Conservation (phyloP, 352 stramenopile genomes). For the Phytophthora melonis region DNA sequence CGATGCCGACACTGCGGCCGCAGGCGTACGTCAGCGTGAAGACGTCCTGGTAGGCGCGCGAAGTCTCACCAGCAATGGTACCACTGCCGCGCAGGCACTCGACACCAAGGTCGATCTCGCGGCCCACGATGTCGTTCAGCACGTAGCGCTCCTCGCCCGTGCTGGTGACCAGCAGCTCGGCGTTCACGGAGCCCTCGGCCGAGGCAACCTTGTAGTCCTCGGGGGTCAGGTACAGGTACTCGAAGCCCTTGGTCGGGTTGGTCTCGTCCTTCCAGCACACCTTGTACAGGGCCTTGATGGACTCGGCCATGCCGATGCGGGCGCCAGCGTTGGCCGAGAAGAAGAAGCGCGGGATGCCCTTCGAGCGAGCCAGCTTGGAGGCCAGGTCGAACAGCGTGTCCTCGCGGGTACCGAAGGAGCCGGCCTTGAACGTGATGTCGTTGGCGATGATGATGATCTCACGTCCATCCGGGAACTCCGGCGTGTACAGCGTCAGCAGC, state of each 20-base stretch:
- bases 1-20: slow-evolving; percentile 99
- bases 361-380: slow-evolving; percentile 94
- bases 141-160: slow-evolving; percentile 92
- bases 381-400: slow-evolving; percentile 99
- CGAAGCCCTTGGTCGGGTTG: slow-evolving; percentile 98
- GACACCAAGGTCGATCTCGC: slow-evolving; percentile 98
- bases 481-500: slow-evolving; percentile 97
- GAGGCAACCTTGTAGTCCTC: slow-evolving; percentile 95
- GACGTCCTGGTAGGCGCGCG: slow-evolving; percentile 98
- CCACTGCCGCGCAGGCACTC: slow-evolving; percentile 99
- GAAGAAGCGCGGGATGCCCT: slow-evolving; percentile 97
- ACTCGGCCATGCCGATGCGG: slow-evolving; percentile 98
- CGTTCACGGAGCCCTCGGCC: slow-evolving; percentile 91
- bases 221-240: slow-evolving; percentile 98
- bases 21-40: slow-evolving; percentile 99
- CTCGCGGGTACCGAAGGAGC: slow-evolving; percentile 99
- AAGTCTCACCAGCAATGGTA: slow-evolving; percentile 99
- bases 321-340: slow-evolving; percentile 99
- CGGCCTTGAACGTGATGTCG: slow-evolving; percentile 99
- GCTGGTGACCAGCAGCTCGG: slow-evolving; percentile 69
- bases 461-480: slow-evolving; percentile 97
- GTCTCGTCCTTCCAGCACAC: slow-evolving; percentile 97
- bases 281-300: slow-evolving; percentile 98
- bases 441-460: slow-evolving; percentile 99
- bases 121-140: slow-evolving; percentile 98